Percentiles rank a stretch among this genome's conserved stretches.
Conservation (phyloP, 805 yeast species). For the Cyberlindnera euphorbiiphila region DNA sequence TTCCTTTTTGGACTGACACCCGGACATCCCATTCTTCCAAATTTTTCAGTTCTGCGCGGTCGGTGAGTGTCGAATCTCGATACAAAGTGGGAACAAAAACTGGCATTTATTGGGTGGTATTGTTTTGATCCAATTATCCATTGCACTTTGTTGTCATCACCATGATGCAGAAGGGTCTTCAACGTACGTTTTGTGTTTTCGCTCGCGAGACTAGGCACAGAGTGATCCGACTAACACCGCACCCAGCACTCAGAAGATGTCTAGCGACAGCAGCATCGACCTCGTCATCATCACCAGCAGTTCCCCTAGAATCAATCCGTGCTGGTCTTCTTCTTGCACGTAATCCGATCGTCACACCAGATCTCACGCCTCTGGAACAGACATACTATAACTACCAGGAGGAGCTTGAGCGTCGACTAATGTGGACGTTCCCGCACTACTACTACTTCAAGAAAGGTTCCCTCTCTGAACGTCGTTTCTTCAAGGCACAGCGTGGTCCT, state of each 20-base stretch:
- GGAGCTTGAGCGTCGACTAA: constrained; percentile 81
- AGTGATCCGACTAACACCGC: constrained; percentile 1
- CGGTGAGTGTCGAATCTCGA: too few relatives aligned
- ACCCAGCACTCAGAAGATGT: constrained; percentile 22
- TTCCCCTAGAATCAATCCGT: constrained; percentile 22
- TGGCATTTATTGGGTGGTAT: too few relatives aligned
- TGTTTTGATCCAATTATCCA: too few relatives aligned
- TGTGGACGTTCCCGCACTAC: constrained; percentile 97
- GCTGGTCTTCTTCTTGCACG: constrained; percentile 71
- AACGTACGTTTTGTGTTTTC: constrained; percentile 9
- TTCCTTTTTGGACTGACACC: constrained; percentile 7
- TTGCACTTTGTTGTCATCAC: too few relatives aligned
- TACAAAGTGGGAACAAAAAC: too few relatives aligned
- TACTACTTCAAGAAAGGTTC: constrained; percentile 90
- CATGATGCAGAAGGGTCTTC: constrained; percentile 12
- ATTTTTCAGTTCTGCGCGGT: constrained; percentile 9
- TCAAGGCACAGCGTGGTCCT: constrained; percentile 73
- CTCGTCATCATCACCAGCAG: constrained; percentile 17
- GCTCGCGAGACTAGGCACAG: neutral
- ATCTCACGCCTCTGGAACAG: constrained; percentile 63
- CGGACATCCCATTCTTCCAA: constrained; percentile 6
- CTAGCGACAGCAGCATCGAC: constrained; percentile 21
- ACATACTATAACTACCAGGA: constrained; percentile 79
- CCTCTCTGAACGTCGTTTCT: constrained; percentile 75
- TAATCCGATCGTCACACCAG: constrained; percentile 80